Base-by-base conservation (phyloP, 202 grass and related monocot genomes). In the Setaria italica region DNA sequence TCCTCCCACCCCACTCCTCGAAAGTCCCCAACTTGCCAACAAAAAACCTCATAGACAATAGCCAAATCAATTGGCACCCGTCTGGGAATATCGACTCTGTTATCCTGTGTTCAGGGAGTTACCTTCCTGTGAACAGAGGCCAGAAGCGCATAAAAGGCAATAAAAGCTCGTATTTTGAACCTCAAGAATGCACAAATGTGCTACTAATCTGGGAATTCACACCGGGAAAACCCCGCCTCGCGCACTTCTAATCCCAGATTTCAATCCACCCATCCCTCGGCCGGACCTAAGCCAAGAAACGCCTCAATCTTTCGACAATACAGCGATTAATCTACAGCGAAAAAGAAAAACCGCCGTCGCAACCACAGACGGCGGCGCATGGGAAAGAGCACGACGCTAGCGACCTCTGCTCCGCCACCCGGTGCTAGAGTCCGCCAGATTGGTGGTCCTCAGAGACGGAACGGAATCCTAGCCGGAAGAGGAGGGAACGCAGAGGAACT, bases 161-260 rank as follows among this genome's bases (percentile, higher is more conserved):
- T 55, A 77, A 67, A 84, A 63, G 17, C 14, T 11, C 3, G 12
- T n/a, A 68, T 9, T 33, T 76, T 85, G 16, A 9, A 68, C 45
- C 30, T 5, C 7, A 68, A 56, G 11, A 66, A 56, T 15, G 6
- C 42, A 63, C 21, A 10, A 15, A 63, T 7, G 11, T 34, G 75
- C 12, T 57, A 50, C 7, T 30, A 74, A 80, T 63, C 76, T 32
- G 10, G 21, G 5, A 62, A 63, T 34, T n/a, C 6, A 9, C 67
- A 50, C 56, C 21, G 46, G 56, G 19, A 54, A 17, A 64, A 80
- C 14, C 20, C 20, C 9, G 9, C 67, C 14, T 5, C 14, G n/a
- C 19, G 10, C 3, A 55, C 6, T 25, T 25, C 25, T 25, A 25
- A 25, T 25, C 25, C 60, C 48, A 67, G 34, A 86, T 74, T 74